These are phyloP conservation scores for Cerioporus squamosus DNA, from an alignment of 1,284 basidiomycete species.

Conservation along the genomic window DNA sequence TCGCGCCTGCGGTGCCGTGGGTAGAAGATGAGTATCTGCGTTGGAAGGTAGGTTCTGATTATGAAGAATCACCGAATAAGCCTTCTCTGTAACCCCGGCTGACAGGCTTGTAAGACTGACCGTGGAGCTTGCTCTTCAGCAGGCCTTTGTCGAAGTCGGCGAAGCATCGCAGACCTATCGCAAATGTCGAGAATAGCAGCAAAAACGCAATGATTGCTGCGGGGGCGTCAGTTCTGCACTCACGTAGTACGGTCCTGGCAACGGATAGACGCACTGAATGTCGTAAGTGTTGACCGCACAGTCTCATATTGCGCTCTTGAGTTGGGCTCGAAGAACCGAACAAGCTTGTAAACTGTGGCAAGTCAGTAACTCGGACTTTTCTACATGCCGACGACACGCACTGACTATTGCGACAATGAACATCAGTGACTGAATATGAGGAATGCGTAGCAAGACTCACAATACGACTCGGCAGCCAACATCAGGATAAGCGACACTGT, in stretches of 20 bases:
- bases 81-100: constrained; percentile 27
- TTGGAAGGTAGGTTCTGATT: constrained; percentile 52
- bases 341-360: constrained; percentile 73
- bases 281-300: constrained; percentile 75
- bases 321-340: constrained; percentile 71
- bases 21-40: constrained; percentile 48
- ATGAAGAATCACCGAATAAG: constrained; percentile 33
- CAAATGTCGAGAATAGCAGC: constrained; percentile 71
- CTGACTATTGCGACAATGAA: constrained; percentile 48
- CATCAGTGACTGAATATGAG: background rate
- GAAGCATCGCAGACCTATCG: constrained; percentile 77
- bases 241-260: background rate
- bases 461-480: constrained; percentile 75
- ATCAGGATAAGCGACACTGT: constrained; percentile 68
- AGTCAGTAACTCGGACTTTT: background rate
- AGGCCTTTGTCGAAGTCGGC: constrained; percentile 80
- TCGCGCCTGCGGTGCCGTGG: constrained; percentile 45
- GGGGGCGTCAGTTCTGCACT: background rate
- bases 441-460: constrained; percentile 46
- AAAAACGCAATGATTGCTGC: constrained; percentile 76
- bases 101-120: constrained; percentile 57
- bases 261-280: constrained; percentile 66
- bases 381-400: constrained; percentile 38
- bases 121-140: constrained; percentile 67
- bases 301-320: constrained; percentile 61